Evolutionary conservation across 1,139 yeast genomes (phyloP), one percentile per base, ranked within the genome.

Genomic region (Meyerozyma smithsonii): DNA sequence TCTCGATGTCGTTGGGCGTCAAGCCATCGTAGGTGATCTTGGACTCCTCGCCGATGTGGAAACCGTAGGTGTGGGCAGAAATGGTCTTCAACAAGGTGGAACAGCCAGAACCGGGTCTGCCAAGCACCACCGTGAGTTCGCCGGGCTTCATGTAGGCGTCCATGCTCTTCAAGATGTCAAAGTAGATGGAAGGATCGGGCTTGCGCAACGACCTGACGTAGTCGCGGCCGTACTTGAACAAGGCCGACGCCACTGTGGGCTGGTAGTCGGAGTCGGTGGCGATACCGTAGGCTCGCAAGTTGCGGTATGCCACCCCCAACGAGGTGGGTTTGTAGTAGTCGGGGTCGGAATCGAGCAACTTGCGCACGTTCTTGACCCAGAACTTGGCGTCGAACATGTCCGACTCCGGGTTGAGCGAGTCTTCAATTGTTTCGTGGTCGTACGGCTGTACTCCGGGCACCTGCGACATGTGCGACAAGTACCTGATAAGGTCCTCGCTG

Each of bases 21-120:
- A 64, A 54, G 8, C 70, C 70, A 43, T 64, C 69, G 46, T 62
- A 64, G 16, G 58, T 46, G 38, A 64, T 58, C 55, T 54, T 59
- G 4, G 87, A 71, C 23, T 74, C 74, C 34, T 69, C 61, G 40
- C 72, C 79, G 34, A 84, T 54, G 34, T 77, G 62, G 57, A 84
- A 85, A 37, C 94, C 95, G 55, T 82, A 79, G 4, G 90, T 83
- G 47, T 81, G 79, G 26, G 84, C 62, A 7, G 90, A 76, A 44
- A 85, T 72, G 0, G 92, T 74, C 52, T 84, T 84, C 51, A 86
- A 63, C 39, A 84, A 72, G 1, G 95, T 84, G 2, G 95, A 75
- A 61, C 95, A 86, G 43, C 95, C 95, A 20, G 90, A 78, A 54
- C 94, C 94, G 0, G 94, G 94, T 57, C 90, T 76, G 34, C 94